Conservation (phyloP, 345 rosid genomes). For the Populus nigra region DNA sequence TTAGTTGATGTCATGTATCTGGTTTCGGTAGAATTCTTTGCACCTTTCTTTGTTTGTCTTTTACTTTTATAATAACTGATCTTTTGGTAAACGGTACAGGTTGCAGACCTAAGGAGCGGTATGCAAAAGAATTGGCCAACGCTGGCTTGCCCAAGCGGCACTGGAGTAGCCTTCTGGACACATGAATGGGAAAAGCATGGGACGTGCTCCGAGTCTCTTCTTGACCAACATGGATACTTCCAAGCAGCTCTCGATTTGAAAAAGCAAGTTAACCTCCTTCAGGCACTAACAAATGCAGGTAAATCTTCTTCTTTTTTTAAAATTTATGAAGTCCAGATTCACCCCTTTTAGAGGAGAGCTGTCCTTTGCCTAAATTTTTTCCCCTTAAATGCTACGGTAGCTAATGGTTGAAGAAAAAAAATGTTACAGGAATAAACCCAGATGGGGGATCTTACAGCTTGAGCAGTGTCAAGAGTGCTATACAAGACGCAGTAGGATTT, state of each 20-base stretch:
- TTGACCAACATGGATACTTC: conserved; percentile 72
- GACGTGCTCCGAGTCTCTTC: conserved; percentile 76
- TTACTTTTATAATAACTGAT: not conserved
- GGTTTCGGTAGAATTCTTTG: not conserved
- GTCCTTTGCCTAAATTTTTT: not conserved
- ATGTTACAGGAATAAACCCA: conserved; percentile 54
- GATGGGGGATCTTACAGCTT: conserved; percentile 53
- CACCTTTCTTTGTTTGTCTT: not conserved
- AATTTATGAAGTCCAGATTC: not conserved
- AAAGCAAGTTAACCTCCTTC: conserved; percentile 50
- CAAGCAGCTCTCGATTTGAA: conserved; percentile 54
- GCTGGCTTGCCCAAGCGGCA: conserved; percentile 70
- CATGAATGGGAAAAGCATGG: conserved; percentile 99
- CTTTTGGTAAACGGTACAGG: conserved; percentile 19
- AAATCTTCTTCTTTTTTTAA: not conserved
- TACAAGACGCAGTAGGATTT: conserved; percentile 48
- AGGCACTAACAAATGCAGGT: conserved; percentile 56
- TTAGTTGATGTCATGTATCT: too few species aligned
- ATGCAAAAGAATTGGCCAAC: conserved; percentile 80
- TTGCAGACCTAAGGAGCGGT: conserved; percentile 49
- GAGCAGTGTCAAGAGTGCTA: conserved; percentile 53
- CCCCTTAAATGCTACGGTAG: not conserved
- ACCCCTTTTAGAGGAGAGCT: not conserved
- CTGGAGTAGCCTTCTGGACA: conserved; percentile 64
- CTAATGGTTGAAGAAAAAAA: not conserved